A percentile compares a stretch with the other conserved stretches of the same genome.
phyloP scores from a whole-genome alignment of 345 rosid genomes.

The Orychophragmus violaceus region DNA sequence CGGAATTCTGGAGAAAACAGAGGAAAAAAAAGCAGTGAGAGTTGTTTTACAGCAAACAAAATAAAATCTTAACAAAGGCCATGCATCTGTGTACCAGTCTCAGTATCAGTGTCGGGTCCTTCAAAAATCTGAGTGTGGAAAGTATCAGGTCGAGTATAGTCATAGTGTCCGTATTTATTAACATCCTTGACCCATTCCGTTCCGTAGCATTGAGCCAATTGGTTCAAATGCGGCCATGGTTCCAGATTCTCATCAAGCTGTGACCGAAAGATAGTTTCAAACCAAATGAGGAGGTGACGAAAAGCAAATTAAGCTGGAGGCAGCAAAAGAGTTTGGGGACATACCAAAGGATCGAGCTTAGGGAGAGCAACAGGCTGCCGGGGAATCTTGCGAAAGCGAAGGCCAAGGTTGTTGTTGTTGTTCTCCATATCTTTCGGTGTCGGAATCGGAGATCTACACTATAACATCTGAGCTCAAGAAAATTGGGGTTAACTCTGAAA shows the following conservation, averaged over 20 bases:
- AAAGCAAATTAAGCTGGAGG: neutral
- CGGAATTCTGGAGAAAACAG: conserved; percentile 54
- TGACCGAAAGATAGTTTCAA: neutral
- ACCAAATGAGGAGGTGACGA: too few species aligned
- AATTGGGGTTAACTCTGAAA: too few species aligned
- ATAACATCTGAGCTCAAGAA: neutral
- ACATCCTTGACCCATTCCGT: conserved; percentile 96
- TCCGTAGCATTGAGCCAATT: conserved; percentile 75
- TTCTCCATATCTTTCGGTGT: conserved; percentile 11
- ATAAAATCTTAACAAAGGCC: neutral
- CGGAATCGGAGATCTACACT: conserved; percentile 3
- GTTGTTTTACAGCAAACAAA: neutral
- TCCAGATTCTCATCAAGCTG: conserved; percentile 90
- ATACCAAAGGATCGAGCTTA: conserved; percentile 35
- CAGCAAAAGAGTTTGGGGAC: neutral
- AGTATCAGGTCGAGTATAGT: conserved; percentile 46
- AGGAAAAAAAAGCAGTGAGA: neutral
- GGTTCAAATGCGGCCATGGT: conserved; percentile 94
- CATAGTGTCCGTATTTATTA: conserved; percentile 85
- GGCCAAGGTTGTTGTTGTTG: conserved; percentile 17
- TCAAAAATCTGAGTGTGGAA: conserved; percentile 87
- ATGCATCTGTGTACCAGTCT: conserved; percentile 53
- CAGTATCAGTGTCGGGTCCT: conserved; percentile 95
- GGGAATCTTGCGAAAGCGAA: conserved; percentile 30
- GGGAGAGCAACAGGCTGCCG: conserved; percentile 30